phyloP scores from a whole-genome alignment of 352 stramenopile species.

The Blastocystis sp. region DNA sequence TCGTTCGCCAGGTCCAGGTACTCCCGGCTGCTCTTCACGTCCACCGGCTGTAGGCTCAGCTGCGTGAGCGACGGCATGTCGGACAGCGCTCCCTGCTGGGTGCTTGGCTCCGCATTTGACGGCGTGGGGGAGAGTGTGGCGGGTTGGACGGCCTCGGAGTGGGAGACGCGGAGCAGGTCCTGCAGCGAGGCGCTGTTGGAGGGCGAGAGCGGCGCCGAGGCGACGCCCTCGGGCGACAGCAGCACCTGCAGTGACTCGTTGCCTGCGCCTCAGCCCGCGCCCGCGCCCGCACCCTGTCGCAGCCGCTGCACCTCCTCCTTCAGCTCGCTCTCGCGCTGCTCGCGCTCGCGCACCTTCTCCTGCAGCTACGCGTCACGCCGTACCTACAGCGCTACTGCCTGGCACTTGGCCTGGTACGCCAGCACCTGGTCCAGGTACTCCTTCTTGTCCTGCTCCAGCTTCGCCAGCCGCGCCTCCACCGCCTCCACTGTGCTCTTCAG shows the following conservation, averaged over 20 bases:
- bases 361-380: not conserved
- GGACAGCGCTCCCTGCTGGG: no score
- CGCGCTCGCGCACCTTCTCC: not conserved
- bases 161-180: slow-evolving; percentile 5
- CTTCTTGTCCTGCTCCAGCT: slow-evolving; percentile 10
- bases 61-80: not conserved
- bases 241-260: slow-evolving; percentile 37
- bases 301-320: not conserved
- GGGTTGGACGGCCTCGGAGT: no score
- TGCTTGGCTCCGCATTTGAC: no score
- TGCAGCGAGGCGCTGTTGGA: not conserved
- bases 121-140: no score
- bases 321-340: slow-evolving; percentile 8
- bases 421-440: slow-evolving; percentile 7
- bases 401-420: slow-evolving; percentile 1
- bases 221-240: not conserved
- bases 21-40: not conserved
- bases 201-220: not conserved
- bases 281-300: not conserved
- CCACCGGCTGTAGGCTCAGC: not conserved
- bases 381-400: not conserved
- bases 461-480: not conserved
- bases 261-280: not conserved
- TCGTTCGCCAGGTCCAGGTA: slow-evolving; percentile 60
- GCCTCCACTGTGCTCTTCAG: not conserved